Evolutionary conservation across 2,329 filamentous ascomycete genomes (phyloP), one percentile per base, ranked within the genome.

Genomic region (Calonectria multiphialidica): DNA sequence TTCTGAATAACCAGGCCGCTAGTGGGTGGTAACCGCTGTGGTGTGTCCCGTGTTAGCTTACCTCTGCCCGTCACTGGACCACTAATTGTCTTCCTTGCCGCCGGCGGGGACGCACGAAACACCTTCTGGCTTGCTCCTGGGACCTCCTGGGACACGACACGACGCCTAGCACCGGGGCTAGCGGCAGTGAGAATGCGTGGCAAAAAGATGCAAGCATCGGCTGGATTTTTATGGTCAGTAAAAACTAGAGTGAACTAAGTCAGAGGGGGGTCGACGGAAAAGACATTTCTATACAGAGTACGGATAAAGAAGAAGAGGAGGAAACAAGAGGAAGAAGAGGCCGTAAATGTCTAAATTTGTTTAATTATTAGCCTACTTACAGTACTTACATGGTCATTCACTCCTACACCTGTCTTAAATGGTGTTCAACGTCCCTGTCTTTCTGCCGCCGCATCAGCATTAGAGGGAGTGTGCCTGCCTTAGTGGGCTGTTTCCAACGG

Each of bases 1-100:
- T 55, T 21, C n/a, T 28, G 16, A 15, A n/a, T 21, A 33, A 40
- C 37, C 21, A 59, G 30, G 25, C 49, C 49, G 28, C 30, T 59
- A 40, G 53, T 40, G 23, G 21, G 9, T 37, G 13, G 6, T 37
- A 18, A n/a, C 53, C 53, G 8, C 53, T 59, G 33, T 59, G n/a
- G 53, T 59, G 53, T 59, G 53, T 59, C 53, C 53, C 33, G 33
- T 59, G 53, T 59, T 40, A 59, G 53, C 53, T 21, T 33, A 40
- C 23, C 21, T 59, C n/a, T 40, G 53, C 33, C 33, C 35, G 21
- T n/a, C 13, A 40, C 53, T 59, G 53, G 21, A 33, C 53, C 53
- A 23, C 53, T 59, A 59, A 59, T 40, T 21, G 3, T 28, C 10
- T 30, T 59, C 33, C 53, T 59, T 59, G 35, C 35, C 53, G 35